These are phyloP conservation scores for Yarrowia bubula DNA, from an alignment of 805 yeast species.

Conservation along the genomic window DNA sequence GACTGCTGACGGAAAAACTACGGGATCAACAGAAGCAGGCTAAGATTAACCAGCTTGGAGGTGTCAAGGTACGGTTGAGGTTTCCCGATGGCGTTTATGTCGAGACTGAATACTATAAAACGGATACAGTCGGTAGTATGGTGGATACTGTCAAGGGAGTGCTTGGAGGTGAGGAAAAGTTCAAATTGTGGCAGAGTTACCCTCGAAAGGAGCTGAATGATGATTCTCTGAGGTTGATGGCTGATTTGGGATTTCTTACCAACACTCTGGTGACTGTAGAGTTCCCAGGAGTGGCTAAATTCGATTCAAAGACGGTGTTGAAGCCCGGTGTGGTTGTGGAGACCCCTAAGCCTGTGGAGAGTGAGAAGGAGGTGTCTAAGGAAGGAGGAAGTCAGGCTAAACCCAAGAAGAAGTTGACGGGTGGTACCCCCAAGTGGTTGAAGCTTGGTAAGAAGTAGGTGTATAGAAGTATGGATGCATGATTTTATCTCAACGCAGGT, in stretches of 20 bases:
- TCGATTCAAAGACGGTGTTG: background rate
- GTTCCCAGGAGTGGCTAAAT: slow-evolving; percentile 4
- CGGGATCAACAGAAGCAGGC: slow-evolving; percentile 4
- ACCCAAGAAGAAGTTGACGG: slow-evolving; percentile 6
- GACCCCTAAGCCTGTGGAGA: slow-evolving; percentile 1
- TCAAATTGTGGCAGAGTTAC: slow-evolving; percentile 11
- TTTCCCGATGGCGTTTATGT: slow-evolving; percentile 18
- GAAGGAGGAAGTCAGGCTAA: background rate
- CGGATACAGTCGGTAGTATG: background rate
- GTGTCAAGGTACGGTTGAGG: slow-evolving; percentile 8
- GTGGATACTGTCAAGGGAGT: background rate
- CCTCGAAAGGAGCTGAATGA: slow-evolving; percentile 10
- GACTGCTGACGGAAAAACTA: slow-evolving; percentile 1
- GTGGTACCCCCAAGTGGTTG: slow-evolving; percentile 18
- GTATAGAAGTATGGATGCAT: background rate
- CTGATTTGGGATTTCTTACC: slow-evolving; percentile 5
- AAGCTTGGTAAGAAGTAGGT: slow-evolving; percentile 21
- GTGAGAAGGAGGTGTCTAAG: background rate
- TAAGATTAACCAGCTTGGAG: slow-evolving; percentile 7
- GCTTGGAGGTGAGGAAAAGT: background rate
- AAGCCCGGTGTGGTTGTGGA: slow-evolving; percentile 9
- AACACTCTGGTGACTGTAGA: slow-evolving; percentile 15
- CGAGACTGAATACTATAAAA: slow-evolving; percentile 1
- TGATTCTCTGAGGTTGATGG: background rate
- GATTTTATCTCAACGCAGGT: too few relatives aligned